These are phyloP conservation scores for Catunica adiposa DNA, from an alignment of 2,329 filamentous ascomycete species.

Conservation along the genomic window DNA sequence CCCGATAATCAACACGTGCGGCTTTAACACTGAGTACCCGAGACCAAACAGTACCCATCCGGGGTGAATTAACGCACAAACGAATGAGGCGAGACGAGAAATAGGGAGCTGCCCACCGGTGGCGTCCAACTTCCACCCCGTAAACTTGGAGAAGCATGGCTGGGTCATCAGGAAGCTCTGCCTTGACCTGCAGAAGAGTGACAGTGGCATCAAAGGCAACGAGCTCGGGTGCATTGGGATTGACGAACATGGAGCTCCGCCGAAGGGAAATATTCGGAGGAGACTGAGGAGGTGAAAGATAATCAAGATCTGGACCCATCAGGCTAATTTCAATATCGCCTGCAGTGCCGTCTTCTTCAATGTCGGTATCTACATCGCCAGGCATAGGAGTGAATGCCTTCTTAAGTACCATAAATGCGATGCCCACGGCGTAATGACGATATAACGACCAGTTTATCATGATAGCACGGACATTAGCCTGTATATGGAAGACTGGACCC, in stretches of 20 bases:
- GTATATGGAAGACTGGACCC: slow-evolving; percentile 74
- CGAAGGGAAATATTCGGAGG: slow-evolving; percentile 9
- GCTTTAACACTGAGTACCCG: slow-evolving; percentile 71
- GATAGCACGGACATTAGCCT: slow-evolving; percentile 63
- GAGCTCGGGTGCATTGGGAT: slow-evolving; percentile 37
- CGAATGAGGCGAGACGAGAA: slow-evolving; percentile 59
- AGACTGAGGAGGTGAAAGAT: slow-evolving; percentile 24
- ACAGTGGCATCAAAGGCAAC: slow-evolving; percentile 70
- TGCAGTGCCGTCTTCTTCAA: not conserved
- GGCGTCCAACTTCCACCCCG: slow-evolving; percentile 62
- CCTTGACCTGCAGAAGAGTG: slow-evolving; percentile 72
- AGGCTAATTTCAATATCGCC: slow-evolving; percentile 8
- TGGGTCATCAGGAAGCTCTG: slow-evolving; percentile 76
- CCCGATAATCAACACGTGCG: slow-evolving; percentile 62
- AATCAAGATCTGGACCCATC: slow-evolving; percentile 16
- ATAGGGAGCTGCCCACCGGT: slow-evolving; percentile 78
- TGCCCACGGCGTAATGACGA: slow-evolving; percentile 74
- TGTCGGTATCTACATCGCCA: slow-evolving; percentile 6
- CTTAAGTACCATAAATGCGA: slow-evolving; percentile 58
- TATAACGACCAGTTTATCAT: slow-evolving; percentile 83
- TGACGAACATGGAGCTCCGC: slow-evolving; percentile 4
- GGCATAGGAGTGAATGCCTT: slow-evolving; percentile 17
- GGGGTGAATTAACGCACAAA: slow-evolving; percentile 76
- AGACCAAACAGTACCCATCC: slow-evolving; percentile 71
- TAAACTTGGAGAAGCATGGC: slow-evolving; percentile 80